Base-by-base conservation (phyloP, 139 green algal genomes). In the Axilococcus clingmanii region DNA sequence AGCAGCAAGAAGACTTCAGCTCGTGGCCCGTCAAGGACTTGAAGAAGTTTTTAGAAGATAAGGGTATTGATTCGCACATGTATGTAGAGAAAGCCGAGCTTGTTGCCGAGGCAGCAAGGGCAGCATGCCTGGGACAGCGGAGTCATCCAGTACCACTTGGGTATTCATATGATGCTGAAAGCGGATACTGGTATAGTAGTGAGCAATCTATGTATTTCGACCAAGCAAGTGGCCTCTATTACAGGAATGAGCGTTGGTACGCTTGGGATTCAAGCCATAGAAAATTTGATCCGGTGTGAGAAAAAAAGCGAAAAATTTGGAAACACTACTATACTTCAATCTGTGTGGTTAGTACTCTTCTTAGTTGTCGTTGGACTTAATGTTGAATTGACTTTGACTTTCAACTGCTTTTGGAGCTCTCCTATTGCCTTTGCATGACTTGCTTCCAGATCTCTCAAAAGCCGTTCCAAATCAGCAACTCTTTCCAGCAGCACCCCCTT, bases 1-100 rank as follows among this genome's bases (percentile, higher is more conserved):
- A 49, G 41, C 16, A 31, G 42, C 1, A 33, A 42, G 38, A 40
- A 7, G 20, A 88, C 34, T 86, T 81, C 40, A 29, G 8, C 17
- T 52, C 25, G 20, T 89, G 81, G 81, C 78, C 81, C 1, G 55
- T 89, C 9, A 88, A 85, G 57, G 79, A 89, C 71, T 69, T 89
- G 23, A 59, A 69, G 37, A 61, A 76, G 0, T 80, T 82, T 30
- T 59, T 85, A 30, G 47, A 50, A 29, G 76, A 83, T 43, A 29
- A 63, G 5, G 71, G 79, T 0, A 16, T 70, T 44, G 66, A 82
- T 46, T 24, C 54, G 16, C 54, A 43, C 19, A 56, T 71, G 41
- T 57, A 81, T 17, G 63, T 85, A 1, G 80, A 89, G 34, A 89
- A 89, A 58, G 44, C 14, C 0, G 80, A 89, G 7, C 63, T 89